Evolutionary conservation across 169 alveolate species (phyloP), one percentile per base, ranked within the genome.

Genomic region (Eimeria zaria): DNA sequence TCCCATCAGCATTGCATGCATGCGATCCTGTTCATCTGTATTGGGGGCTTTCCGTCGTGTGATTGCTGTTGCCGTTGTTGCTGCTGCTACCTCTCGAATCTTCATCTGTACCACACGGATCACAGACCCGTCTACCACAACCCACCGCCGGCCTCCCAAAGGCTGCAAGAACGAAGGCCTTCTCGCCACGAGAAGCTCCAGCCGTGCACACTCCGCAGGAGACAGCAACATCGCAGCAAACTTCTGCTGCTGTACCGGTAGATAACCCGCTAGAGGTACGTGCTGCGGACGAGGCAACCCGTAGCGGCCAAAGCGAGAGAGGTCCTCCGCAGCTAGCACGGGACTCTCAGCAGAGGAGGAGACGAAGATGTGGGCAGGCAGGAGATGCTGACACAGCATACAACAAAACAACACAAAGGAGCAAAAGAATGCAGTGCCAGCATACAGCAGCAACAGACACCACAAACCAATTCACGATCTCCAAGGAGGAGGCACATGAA

Each of bases 91-190:
- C 20, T 84, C 92, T n/a, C n/a, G 24, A 27, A 84, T 44, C 55
- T 78, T 46, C 46, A 92, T 55, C 76, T 92, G 93, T 58, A 92
- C 71, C 64, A 92, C 85, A n/a, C 96, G 83, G n/a, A 92, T 78
- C 36, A 87, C 91, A n/a, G 74, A 69, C 55, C 92, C 92, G 41
- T 78, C 96, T 7, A 87, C 87, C 48, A 73, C 93, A 2, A 83
- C 96, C 96, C 96, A 92, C 11, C 91, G 91, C 12, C 96, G 69
- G 73, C 96, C 96, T n/a, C 96, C 96, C 6, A 92, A 71, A 3
- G 96, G 80, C 92, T 78, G 90, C 78, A 92, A 91, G 60, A 55
- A 62, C 6, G 96, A 60, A 33, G 96, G 96, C 18, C 85, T 22
- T n/a, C 93, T 62, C 48, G 93, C 96, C 84, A 81, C 91, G 71